Base-by-base conservation (phyloP, 2,329 filamentous ascomycete genomes). In the Colletotrichum tofieldiae region DNA sequence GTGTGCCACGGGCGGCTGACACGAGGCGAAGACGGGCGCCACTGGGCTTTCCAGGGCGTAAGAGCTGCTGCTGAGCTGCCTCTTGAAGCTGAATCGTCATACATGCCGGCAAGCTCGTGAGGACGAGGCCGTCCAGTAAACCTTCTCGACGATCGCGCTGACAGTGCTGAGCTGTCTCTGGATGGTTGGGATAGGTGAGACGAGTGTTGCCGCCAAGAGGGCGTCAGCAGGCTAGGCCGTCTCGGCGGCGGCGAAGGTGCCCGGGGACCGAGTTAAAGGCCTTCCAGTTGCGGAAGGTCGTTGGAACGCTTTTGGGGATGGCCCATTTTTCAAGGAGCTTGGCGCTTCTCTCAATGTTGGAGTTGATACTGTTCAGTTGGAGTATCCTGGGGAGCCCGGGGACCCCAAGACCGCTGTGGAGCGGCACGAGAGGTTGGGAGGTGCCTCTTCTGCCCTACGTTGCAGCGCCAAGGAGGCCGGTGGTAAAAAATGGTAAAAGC, bases 251-350 rank as follows among this genome's bases (percentile, higher is more conserved):
- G 56, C 56, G 58, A 67, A 5, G 26, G 18, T 16, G 32, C 29
- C 37, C 39, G 39, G 32, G 43, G 49, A 26, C 9, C 20, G 3
- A 47, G 45, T 58, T 32, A 12, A 47, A 54, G 45, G 41, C 29
- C 32, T 69, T 63, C 69, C 65, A 41, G 26, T 72, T 68, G 16
- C 12, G 69, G 65, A 72, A 72, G 69, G 69, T 69, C 59, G 45
- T 20, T 69, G 39, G 35, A 23, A 20, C 9, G 32, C 26, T 18
- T 18, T 5, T 32, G 35, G 5, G n/a, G 20, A 37, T 20, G 45
- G 11, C 47, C 56, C 63, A 11, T 16, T 41, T 26, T 6, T 14
- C 8, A 61, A 67, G 43, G 8, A 23, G 32, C 59, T 72, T 69
- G 65, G 69, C 69, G 23, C 16, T 41, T 49, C 49, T 6, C 43